Base-by-base conservation (phyloP, 2,329 filamentous ascomycete species). In the Plectosphaerella cucumerina region DNA sequence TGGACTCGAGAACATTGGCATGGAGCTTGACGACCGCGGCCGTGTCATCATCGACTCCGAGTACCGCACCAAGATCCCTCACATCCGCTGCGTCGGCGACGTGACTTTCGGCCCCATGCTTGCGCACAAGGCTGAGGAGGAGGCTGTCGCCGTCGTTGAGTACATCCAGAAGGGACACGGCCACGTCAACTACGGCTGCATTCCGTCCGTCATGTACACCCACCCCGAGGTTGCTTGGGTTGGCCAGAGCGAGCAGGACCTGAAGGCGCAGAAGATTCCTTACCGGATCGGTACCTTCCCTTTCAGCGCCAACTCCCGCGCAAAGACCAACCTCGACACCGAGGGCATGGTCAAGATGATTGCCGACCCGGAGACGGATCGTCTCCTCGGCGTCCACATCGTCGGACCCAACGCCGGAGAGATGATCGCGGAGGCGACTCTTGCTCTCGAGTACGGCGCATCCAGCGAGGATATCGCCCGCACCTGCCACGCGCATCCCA, bases 191-290 rank as follows among this genome's bases (percentile, higher is more conserved):
- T 99, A 99, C 76, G 90, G 85, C 65, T 90, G 88, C 71, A 99
- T 99, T 67, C 94, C 94, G 59, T 94, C 90, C 33, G 94, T 99
- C 75, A 99, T 99, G 94, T 99, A 99, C 83, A 97, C 94, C 11
- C 87, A 97, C 77, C 94, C 94, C 33, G 94, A 99, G 73, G 94
- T 97, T 59, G 91, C 94, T 34, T 99, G 94, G 94, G 94, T 99
- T 44, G 94, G 94, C 53, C 92, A 97, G 79, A 97, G 86, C 70
- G 94, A 99, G 79, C 88, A 93, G 68, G 94, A 99, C 62, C 80
- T 99, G 58, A 97, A 97, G 82, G 84, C 85, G 59, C 81, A 87
- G 56, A 90, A 90, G 57, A 84, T 96, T 65, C 90, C 94, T 67
- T 99, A 97, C 85, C 90, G 90, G 65, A 78, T 92, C 65, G 94